Evolutionary conservation across 257 asterid genomes (phyloP).

Genomic region (Echium plantagineum): DNA sequence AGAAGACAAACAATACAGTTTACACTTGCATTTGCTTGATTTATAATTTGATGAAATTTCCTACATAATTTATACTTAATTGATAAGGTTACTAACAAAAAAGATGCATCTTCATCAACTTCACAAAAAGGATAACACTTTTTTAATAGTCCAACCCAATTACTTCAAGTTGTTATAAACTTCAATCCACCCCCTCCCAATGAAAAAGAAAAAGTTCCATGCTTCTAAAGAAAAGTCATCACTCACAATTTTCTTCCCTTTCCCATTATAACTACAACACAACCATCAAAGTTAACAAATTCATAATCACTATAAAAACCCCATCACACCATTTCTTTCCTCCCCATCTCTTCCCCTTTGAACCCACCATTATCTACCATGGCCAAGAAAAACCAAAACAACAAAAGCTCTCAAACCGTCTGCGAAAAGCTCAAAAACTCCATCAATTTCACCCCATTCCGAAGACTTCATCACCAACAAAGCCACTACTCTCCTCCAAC

Average conservation of each 20-base stretch:
- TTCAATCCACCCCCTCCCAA: too few relatives aligned
- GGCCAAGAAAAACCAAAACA: neutral
- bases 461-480: neutral
- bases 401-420: neutral
- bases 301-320: neutral
- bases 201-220: neutral
- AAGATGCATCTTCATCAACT: too few relatives aligned
- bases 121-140: too few relatives aligned
- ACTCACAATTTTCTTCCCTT: neutral
- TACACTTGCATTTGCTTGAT: too few relatives aligned
- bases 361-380: neutral
- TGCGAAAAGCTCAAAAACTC: neutral
- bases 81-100: too few relatives aligned
- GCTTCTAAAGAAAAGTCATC: neutral
- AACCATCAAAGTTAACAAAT: neutral
- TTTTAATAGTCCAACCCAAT: too few relatives aligned
- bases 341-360: neutral
- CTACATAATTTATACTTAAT: too few relatives aligned
- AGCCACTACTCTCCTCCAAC: neutral
- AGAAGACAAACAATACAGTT: too few relatives aligned
- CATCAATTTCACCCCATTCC: neutral
- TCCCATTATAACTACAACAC: neutral
- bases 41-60: too few relatives aligned
- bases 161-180: too few relatives aligned
- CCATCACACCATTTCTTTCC: neutral